phyloP scores from a whole-genome alignment of 2,329 filamentous ascomycete species.

The Ceratocystis cubensis region DNA sequence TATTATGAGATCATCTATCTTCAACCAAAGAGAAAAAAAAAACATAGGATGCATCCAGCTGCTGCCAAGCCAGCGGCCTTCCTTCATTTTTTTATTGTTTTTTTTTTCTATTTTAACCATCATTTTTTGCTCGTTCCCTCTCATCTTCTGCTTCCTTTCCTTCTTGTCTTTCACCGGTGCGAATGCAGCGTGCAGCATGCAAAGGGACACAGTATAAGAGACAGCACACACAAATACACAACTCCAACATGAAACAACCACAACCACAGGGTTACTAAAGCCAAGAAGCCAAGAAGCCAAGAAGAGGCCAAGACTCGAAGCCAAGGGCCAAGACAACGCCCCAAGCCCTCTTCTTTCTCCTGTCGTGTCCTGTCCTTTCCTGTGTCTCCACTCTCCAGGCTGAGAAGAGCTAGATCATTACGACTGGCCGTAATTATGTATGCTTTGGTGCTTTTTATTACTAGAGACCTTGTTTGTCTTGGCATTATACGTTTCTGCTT shows the following conservation, averaged over 20 bases:
- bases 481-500: slow-evolving; percentile 1
- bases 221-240: not conserved
- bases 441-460: not conserved
- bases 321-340: slow-evolving; percentile 3
- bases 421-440: not conserved
- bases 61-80: no score
- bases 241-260: not conserved
- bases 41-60: no score
- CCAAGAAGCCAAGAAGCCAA: slow-evolving; percentile 9
- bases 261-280: not conserved
- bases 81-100: no score
- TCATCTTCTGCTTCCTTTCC: not conserved
- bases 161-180: not conserved
- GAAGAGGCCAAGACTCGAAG: slow-evolving; percentile 1
- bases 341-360: not conserved
- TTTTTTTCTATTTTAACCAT: no score
- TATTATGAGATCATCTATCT: no score
- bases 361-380: no score
- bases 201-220: not conserved
- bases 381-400: not conserved
- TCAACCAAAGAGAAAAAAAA: no score
- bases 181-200: not conserved
- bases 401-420: not conserved
- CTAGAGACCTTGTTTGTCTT: not conserved
- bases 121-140: not conserved